phyloP scores from a whole-genome alignment of 108 stramenopile species.

The Conticribra weissflogii region DNA sequence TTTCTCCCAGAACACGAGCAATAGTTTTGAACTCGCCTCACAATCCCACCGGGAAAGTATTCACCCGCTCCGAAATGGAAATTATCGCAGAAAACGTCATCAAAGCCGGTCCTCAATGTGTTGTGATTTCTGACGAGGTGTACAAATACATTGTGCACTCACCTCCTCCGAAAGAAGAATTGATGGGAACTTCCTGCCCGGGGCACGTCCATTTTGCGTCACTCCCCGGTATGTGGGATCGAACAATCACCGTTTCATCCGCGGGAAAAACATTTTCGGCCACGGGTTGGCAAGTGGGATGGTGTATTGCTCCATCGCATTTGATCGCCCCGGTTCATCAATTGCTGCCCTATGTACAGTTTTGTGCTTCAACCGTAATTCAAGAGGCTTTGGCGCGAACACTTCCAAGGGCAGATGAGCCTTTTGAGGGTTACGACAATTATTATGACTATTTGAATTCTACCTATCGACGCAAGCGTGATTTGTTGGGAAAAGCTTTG shows the following conservation, averaged over 20 bases:
- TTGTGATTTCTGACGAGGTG: conserved; percentile 95
- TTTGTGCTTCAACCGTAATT: conserved; percentile 93
- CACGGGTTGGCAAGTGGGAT: conserved; percentile 99
- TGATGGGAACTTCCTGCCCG: conserved; percentile 42
- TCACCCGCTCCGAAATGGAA: conserved; percentile 89
- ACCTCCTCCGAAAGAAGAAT: conserved; percentile 51
- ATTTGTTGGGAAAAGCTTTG: conserved; percentile 70
- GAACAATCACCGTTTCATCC: conserved; percentile 95
- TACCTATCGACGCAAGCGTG: conserved; percentile 87
- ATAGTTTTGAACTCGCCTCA: conserved; percentile 98
- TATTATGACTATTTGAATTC: conserved; percentile 82
- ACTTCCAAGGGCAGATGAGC: conserved; percentile 81
- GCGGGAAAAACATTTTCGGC: conserved; percentile 98
- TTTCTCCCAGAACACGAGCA: conserved; percentile 88
- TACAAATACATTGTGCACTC: conserved; percentile 98
- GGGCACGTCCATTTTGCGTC: conserved; percentile 91
- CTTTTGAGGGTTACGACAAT: conserved; percentile 76
- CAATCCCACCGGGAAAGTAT: conserved; percentile 99
- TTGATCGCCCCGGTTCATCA: conserved; percentile 80
- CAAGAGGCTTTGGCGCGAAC: conserved; percentile 90
- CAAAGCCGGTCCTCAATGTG: conserved; percentile 75
- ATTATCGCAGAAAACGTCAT: conserved; percentile 78
- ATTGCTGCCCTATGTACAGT: conserved; percentile 93
- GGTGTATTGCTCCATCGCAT: conserved; percentile 90
- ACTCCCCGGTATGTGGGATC: conserved; percentile 89